These are phyloP conservation scores for Vigna nakashimae DNA, from an alignment of 306 rosid genomes.

Conservation along the genomic window DNA sequence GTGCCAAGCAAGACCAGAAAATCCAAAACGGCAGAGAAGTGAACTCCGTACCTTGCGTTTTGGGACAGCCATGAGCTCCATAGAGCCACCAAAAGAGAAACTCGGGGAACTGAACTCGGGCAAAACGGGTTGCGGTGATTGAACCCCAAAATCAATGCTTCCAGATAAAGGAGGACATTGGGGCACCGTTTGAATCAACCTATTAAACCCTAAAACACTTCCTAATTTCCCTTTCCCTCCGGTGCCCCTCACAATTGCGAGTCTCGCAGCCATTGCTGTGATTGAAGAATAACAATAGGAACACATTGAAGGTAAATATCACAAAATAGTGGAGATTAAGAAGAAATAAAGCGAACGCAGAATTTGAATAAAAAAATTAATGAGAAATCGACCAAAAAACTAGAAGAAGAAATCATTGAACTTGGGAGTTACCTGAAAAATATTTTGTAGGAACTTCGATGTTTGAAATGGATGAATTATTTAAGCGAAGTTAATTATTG, in stretches of 20 bases:
- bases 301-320: neutral
- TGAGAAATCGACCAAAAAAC: neutral
- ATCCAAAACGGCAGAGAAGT: slow-evolving; percentile 11
- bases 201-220: slow-evolving; percentile 47
- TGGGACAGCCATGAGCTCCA: slow-evolving; percentile 96
- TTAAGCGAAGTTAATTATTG: neutral
- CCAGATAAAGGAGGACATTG: slow-evolving; percentile 62
- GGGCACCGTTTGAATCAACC: slow-evolving; percentile 51
- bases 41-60: slow-evolving; percentile 63
- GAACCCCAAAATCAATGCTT: slow-evolving; percentile 38
- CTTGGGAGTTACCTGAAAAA: slow-evolving; percentile 1
- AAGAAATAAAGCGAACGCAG: neutral
- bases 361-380: neutral
- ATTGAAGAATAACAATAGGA: slow-evolving; percentile 12
- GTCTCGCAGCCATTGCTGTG: slow-evolving; percentile 57
- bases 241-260: slow-evolving; percentile 46
- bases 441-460: neutral
- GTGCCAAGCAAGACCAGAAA: slow-evolving; percentile 19
- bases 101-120: slow-evolving; percentile 67
- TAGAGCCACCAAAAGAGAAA: slow-evolving; percentile 61
- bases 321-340: neutral
- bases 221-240: slow-evolving; percentile 42
- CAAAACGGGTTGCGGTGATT: slow-evolving; percentile 48
- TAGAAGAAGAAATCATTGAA: neutral
- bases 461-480: neutral